Base-by-base conservation (phyloP, 1,284 basidiomycete genomes). In the Apiotrichum brassicae region DNA sequence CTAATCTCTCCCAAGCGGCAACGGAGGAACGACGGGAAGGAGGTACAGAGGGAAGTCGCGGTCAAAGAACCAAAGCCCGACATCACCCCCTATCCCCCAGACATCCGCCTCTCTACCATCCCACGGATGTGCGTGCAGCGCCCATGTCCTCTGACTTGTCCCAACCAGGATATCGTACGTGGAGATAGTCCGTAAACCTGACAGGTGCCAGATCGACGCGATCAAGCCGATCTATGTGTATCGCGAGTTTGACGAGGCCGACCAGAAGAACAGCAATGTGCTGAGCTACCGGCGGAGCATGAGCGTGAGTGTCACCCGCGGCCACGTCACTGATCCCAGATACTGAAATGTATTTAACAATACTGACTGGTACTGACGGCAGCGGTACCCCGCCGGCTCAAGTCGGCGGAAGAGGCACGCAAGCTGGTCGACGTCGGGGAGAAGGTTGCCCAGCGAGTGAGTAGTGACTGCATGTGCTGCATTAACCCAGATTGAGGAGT, bases 91-190 rank as follows among this genome's bases (percentile, higher is more conserved):
- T 62, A 60, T 19, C 52, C 56, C 1, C 55, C 49, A 3, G 64
- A 68, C 46, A 56, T 69, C 8, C 42, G 42, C 11, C 54, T 74
- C 1, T 46, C 54, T 37, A 61, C 64, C 38, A 70, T 72, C 9
- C 70, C 69, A 5, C 56, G 60, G 23, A 43, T 58, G 12, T 66
- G 66, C 25, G 56, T 66, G 2, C 43, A 60, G 45, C 52, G 72
- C 24, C 58, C 65, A 9, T 63, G 64, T 49, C 72, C 70, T 0
- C 53, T 74, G 2, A 46, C 54, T 1, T 72, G 72, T 43, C 45
- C 62, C 16, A 74, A 74, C 54, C 70, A 74, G 49, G 70, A 74
- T 54, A 68, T 74, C 6, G 71, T n/a, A n/a, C n/a, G n/a, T n/a
- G n/a, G n/a, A n/a, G n/a, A n/a, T n/a, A n/a, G n/a, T n/a, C n/a